phyloP scores from a whole-genome alignment of 768 basidiomycete genomes.

The Leccinum subgranulosum region DNA sequence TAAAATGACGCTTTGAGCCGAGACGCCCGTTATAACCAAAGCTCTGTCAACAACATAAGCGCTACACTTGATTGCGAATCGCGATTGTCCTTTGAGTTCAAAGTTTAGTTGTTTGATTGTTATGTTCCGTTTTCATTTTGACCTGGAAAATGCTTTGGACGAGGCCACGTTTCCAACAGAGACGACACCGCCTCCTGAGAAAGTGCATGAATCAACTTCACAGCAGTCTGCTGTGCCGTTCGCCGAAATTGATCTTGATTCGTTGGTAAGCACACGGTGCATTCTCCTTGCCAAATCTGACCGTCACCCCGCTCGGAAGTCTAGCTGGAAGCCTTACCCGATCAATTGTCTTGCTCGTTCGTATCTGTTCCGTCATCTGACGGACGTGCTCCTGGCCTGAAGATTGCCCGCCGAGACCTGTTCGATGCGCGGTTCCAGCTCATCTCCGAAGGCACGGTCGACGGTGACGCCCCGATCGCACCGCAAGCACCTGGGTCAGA shows the following conservation, averaged over 20 bases:
- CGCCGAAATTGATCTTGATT: conserved; percentile 28
- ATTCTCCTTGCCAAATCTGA: neutral
- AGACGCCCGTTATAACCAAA: neutral
- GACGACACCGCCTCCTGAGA: neutral
- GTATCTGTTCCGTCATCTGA: conserved; percentile 48
- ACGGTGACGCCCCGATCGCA: neutral
- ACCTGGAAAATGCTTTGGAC: conserved; percentile 46
- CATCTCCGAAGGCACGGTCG: conserved; percentile 49
- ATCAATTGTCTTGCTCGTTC: conserved; percentile 78
- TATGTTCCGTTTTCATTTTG: conserved; percentile 53
- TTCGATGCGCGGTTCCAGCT: conserved; percentile 97
- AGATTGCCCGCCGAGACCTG: conserved; percentile 76
- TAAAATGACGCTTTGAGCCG: neutral
- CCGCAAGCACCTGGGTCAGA: conserved; percentile 10
- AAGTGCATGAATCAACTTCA: neutral
- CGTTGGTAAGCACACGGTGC: conserved; percentile 28
- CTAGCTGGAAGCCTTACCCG: conserved; percentile 69
- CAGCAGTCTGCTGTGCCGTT: conserved; percentile 16
- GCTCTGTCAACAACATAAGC: neutral
- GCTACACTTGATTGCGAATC: no score
- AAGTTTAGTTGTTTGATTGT: neutral
- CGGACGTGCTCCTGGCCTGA: conserved; percentile 21
- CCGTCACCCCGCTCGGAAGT: conserved; percentile 16
- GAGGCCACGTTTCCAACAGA: conserved; percentile 17
- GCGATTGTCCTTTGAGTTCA: neutral